These are phyloP conservation scores for Agapanthus africanus DNA, from an alignment of 106 monocot species.

Conservation along the genomic window DNA sequence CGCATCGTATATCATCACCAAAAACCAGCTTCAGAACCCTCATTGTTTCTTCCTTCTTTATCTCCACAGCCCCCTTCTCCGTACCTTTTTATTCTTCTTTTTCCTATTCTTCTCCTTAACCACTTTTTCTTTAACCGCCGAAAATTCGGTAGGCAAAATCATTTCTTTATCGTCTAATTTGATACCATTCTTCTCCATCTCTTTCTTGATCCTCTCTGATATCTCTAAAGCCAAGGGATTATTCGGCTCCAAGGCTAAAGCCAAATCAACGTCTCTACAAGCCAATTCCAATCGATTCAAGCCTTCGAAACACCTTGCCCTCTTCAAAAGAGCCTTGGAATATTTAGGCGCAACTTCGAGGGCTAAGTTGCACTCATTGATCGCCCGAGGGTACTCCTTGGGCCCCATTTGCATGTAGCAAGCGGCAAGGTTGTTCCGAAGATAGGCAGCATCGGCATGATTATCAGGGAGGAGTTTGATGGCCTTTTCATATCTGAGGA, in stretches of 20 bases:
- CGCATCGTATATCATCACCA: slow-evolving; percentile 87
- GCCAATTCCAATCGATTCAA: slow-evolving; percentile 59
- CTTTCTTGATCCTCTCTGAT: slow-evolving; percentile 56
- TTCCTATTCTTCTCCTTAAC: slow-evolving; percentile 46
- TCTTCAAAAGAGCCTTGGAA: slow-evolving; percentile 76
- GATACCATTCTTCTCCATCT: slow-evolving; percentile 48
- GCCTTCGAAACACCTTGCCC: slow-evolving; percentile 75
- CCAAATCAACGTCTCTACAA: slow-evolving; percentile 47
- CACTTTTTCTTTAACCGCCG: slow-evolving; percentile 30
- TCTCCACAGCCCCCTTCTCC: slow-evolving; percentile 30
- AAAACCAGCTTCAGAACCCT: slow-evolving; percentile 57
- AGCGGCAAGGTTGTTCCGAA: slow-evolving; percentile 67
- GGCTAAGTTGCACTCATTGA: slow-evolving; percentile 74
- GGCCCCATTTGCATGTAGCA: slow-evolving; percentile 86
- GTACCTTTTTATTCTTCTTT: slow-evolving; percentile 17
- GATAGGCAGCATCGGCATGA: slow-evolving; percentile 53
- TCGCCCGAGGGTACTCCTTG: slow-evolving; percentile 51
- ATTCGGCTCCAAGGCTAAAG: slow-evolving; percentile 62
- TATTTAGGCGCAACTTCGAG: slow-evolving; percentile 73
- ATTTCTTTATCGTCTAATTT: slow-evolving; percentile 34
- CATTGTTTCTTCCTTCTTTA: slow-evolving; percentile 30
- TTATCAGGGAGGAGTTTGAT: slow-evolving; percentile 71
- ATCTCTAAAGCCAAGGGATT: slow-evolving; percentile 75
- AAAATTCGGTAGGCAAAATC: slow-evolving; percentile 18
- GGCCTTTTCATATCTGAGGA: slow-evolving; percentile 79